Percentiles rank a stretch among this genome's conserved stretches.
Evolutionary conservation across 192 early-diverging fungal species (phyloP).

Genomic region (Phycomyces nitens): DNA sequence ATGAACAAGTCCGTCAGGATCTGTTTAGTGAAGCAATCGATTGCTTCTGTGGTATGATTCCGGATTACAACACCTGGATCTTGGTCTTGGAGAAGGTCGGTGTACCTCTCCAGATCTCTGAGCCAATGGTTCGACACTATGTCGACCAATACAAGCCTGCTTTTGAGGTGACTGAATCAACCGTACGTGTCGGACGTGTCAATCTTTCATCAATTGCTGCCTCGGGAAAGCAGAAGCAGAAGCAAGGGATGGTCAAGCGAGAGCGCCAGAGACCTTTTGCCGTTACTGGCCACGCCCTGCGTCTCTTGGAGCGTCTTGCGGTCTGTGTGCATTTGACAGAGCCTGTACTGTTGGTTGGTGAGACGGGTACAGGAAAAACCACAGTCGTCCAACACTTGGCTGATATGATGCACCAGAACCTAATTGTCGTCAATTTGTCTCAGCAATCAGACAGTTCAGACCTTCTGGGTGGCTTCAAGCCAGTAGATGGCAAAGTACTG

Average conservation of each 20-base stretch:
- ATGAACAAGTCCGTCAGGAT: slow-evolving; percentile 51
- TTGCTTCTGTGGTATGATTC: slow-evolving; percentile 80
- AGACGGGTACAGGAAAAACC: slow-evolving; percentile 98
- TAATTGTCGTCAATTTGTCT: slow-evolving; percentile 93
- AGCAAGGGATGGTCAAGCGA: slow-evolving; percentile 30
- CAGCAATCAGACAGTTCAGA: slow-evolving; percentile 96
- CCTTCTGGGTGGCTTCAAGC: slow-evolving; percentile 95
- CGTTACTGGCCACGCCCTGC: slow-evolving; percentile 73
- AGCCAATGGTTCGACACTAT: slow-evolving; percentile 66
- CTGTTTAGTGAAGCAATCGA: slow-evolving; percentile 86
- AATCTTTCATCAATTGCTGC: slow-evolving; percentile 38
- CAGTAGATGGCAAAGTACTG: slow-evolving; percentile 79
- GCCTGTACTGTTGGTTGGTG: slow-evolving; percentile 89
- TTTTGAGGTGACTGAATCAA: slow-evolving; percentile 38
- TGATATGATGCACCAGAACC: slow-evolving; percentile 61
- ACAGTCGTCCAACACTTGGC: slow-evolving; percentile 93
- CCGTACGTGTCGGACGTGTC: slow-evolving; percentile 55
- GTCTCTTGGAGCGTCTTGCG: slow-evolving; percentile 84
- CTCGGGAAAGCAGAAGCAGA: slow-evolving; percentile 26
- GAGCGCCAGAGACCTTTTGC: slow-evolving; percentile 69
- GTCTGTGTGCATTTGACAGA: slow-evolving; percentile 76
- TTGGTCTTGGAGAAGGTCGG: slow-evolving; percentile 62
- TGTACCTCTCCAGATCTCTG: slow-evolving; percentile 61
- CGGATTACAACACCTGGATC: slow-evolving; percentile 63
- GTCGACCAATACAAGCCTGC: slow-evolving; percentile 65